phyloP scores from a whole-genome alignment of 805 yeast species.

The Pichia eremophila region DNA sequence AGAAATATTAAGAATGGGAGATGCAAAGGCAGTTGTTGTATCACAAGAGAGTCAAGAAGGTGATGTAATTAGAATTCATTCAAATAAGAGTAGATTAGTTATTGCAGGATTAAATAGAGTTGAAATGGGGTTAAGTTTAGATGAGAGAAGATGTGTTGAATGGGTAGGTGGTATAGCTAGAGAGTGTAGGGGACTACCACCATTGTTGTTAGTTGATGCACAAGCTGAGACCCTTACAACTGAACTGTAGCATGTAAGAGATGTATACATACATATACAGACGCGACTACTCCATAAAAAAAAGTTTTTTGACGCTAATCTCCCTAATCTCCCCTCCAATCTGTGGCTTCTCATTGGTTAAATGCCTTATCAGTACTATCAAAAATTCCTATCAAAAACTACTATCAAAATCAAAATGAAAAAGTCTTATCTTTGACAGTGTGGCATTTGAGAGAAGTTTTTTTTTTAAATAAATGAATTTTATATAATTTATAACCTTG shows the following conservation, averaged over 20 bases:
- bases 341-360: too few species aligned
- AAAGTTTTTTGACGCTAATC: too few species aligned
- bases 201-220: neutral
- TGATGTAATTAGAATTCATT: neutral
- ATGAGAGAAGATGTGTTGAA: slow-evolving; percentile 28
- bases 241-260: neutral
- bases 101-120: slow-evolving; percentile 32
- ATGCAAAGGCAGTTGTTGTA: slow-evolving; percentile 30
- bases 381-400: too few species aligned
- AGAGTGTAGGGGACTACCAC: neutral
- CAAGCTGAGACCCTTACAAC: neutral
- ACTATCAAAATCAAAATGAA: too few species aligned
- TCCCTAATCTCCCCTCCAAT: too few species aligned
- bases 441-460: too few species aligned
- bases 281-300: too few species aligned
- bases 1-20: slow-evolving; percentile 67
- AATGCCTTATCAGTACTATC: too few species aligned
- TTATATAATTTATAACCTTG: slow-evolving; percentile 49
- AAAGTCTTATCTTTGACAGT: too few species aligned
- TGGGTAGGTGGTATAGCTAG: neutral
- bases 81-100: neutral
- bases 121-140: slow-evolving; percentile 66
- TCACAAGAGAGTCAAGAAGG: neutral
- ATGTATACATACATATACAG: too few species aligned
- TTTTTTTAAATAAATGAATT: too few species aligned